Conservation (phyloP, 345 rosid genomes). For the Kandelia obovata region DNA sequence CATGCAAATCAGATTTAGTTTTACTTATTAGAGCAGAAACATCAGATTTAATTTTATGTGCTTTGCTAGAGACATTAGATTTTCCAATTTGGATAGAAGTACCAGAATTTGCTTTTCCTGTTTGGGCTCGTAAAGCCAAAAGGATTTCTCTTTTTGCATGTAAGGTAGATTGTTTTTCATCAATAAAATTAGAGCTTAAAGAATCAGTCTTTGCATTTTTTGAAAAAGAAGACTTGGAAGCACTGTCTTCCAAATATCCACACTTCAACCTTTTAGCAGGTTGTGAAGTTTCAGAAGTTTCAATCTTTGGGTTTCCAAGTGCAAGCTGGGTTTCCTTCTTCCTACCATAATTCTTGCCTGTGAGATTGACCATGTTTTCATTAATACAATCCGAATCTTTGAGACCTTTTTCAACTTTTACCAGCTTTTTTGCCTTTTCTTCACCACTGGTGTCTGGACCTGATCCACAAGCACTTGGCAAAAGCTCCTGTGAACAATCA, state of each 20-base stretch:
- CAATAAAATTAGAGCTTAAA: constrained; percentile 27
- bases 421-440: constrained; percentile 33
- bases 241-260: constrained; percentile 34
- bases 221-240: constrained; percentile 20
- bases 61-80: neutral
- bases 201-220: constrained; percentile 32
- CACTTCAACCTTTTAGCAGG: constrained; percentile 50
- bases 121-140: constrained; percentile 44
- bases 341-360: constrained; percentile 33
- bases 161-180: constrained; percentile 29
- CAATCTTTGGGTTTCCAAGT: constrained; percentile 37
- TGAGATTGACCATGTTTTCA: constrained; percentile 21
- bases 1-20: constrained; percentile 8
- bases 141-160: constrained; percentile 33
- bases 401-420: constrained; percentile 28
- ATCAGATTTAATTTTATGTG: constrained; percentile 12
- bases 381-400: constrained; percentile 29
- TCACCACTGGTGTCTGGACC: constrained; percentile 28
- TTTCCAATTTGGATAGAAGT: neutral
- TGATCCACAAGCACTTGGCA: constrained; percentile 28
- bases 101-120: constrained; percentile 17
- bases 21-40: neutral
- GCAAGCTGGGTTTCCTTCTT: constrained; percentile 41
- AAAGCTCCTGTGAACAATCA: constrained; percentile 23
- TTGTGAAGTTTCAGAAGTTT: constrained; percentile 32